These are phyloP conservation scores for Auricularia sp. DNA, from an alignment of 768 basidiomycete genomes.

Conservation along the genomic window DNA sequence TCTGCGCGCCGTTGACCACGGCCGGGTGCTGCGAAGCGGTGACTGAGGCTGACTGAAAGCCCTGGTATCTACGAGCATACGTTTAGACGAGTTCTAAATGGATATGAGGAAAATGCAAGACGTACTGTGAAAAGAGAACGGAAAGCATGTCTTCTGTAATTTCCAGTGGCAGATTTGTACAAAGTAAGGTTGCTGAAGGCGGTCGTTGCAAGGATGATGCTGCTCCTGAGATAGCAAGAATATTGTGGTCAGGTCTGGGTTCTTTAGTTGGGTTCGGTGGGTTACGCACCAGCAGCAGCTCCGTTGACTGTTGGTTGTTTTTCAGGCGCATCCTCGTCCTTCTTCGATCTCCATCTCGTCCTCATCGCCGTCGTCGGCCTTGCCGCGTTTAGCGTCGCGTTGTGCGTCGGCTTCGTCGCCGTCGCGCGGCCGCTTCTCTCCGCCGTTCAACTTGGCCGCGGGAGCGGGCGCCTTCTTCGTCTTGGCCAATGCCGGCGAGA, in stretches of 20 bases:
- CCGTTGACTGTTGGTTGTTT: conserved; percentile 26
- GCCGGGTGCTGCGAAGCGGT: conserved; percentile 34
- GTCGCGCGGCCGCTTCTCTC: conserved; percentile 55
- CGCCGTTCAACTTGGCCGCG: conserved; percentile 24
- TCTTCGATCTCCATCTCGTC: conserved; percentile 95
- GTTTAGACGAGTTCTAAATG: conserved; percentile 2
- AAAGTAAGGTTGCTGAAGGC: conserved; percentile 40
- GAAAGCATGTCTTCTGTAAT: conserved; percentile 79
- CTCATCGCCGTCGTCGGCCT: conserved; percentile 48
- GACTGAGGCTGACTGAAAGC: conserved; percentile 65
- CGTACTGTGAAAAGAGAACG: conserved; percentile 87
- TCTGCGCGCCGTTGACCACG: conserved; percentile 1
- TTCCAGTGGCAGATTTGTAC: conserved; percentile 84
- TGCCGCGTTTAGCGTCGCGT: conserved; percentile 57
- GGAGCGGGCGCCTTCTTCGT: conserved; percentile 29
- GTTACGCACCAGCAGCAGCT: conserved; percentile 8
- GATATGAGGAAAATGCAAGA: conserved; percentile 12
- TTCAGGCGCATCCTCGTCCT: conserved; percentile 46
- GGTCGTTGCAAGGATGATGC: conserved; percentile 37
- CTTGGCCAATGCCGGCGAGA: conserved; percentile 58
- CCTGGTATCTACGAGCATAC: conserved; percentile 54
- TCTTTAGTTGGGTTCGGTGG: background rate
- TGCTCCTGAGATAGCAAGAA: conserved; percentile 21
- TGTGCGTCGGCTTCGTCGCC: conserved; percentile 47
- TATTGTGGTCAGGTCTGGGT: background rate